Evolutionary conservation across 108 stramenopile genomes (phyloP).

Genomic region (Licmophora abbreviata): DNA sequence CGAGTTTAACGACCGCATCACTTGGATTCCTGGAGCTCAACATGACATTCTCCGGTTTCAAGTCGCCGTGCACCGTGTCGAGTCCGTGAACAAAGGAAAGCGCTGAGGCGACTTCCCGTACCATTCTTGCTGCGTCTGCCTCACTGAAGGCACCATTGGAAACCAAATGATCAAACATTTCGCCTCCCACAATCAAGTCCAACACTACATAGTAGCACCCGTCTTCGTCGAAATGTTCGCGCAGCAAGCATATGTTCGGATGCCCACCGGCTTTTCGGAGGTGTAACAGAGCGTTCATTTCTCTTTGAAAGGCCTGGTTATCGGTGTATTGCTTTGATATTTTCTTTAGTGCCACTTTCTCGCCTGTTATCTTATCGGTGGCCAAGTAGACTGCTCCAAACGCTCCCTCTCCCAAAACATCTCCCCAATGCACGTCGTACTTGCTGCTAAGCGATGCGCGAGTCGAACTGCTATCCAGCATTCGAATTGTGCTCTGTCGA

Average conservation of each 20-base stretch:
- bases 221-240: slow-evolving; percentile 72
- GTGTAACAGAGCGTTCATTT: slow-evolving; percentile 71
- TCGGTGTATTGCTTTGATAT: slow-evolving; percentile 72
- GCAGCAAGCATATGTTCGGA: slow-evolving; percentile 72
- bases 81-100: slow-evolving; percentile 77
- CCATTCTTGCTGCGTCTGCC: slow-evolving; percentile 65
- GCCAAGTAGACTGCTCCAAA: slow-evolving; percentile 72
- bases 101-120: slow-evolving; percentile 67
- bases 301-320: slow-evolving; percentile 47
- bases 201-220: slow-evolving; percentile 64
- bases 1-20: slow-evolving; percentile 56
- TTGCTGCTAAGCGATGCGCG: too few species aligned
- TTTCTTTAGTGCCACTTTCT: slow-evolving; percentile 63
- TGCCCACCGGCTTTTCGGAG: slow-evolving; percentile 69
- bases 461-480: too few species aligned
- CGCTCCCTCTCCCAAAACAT: slow-evolving; percentile 45
- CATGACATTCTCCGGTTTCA: slow-evolving; percentile 85
- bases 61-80: slow-evolving; percentile 74
- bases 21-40: slow-evolving; percentile 40
- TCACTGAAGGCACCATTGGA: slow-evolving; percentile 78
- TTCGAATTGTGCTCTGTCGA: too few species aligned
- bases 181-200: slow-evolving; percentile 76
- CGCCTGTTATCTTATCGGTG: slow-evolving; percentile 32
- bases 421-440: slow-evolving; percentile 31
- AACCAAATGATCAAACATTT: slow-evolving; percentile 84